Evolutionary conservation across 305 asterid species (phyloP).

Genomic region (Stenogyne calaminthoides): DNA sequence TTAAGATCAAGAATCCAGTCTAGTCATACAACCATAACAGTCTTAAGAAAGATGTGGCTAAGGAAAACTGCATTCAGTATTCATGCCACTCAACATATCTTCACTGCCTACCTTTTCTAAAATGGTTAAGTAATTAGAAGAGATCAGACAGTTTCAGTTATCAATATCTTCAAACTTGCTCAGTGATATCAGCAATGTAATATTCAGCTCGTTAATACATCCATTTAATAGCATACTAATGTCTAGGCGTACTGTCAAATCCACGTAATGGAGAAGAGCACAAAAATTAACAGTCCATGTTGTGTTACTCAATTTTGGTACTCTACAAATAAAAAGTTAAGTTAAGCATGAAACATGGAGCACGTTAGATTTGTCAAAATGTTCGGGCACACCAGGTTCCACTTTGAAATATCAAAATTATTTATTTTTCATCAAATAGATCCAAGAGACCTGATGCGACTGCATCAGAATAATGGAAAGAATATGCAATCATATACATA

Average conservation of each 20-base stretch:
- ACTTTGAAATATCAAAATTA: constrained; percentile 14
- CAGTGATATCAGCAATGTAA: neutral
- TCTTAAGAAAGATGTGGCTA: neutral
- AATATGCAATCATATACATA: neutral
- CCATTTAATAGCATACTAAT: neutral
- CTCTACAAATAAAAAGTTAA: constrained; percentile 9
- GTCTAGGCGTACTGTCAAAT: neutral
- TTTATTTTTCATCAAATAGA: constrained; percentile 4
- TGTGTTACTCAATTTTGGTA: neutral
- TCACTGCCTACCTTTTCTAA: no score
- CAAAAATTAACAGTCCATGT: constrained; percentile 5
- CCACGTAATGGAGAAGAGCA: constrained; percentile 13
- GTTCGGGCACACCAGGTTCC: constrained; percentile 14
- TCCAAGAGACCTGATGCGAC: neutral
- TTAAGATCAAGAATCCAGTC: neutral
- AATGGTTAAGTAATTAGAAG: no score
- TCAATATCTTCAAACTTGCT: constrained; percentile 2
- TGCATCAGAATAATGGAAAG: constrained; percentile 2
- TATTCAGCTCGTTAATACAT: neutral
- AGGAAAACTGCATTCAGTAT: neutral
- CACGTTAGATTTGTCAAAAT: constrained; percentile 13
- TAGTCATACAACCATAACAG: neutral
- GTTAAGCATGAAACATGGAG: constrained; percentile 4
- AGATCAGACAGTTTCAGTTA: no score
- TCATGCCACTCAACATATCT: no score